Evolutionary conservation across 495 filamentous ascomycete genomes (phyloP).

Genomic region (Aspergillus heteromorphus): DNA sequence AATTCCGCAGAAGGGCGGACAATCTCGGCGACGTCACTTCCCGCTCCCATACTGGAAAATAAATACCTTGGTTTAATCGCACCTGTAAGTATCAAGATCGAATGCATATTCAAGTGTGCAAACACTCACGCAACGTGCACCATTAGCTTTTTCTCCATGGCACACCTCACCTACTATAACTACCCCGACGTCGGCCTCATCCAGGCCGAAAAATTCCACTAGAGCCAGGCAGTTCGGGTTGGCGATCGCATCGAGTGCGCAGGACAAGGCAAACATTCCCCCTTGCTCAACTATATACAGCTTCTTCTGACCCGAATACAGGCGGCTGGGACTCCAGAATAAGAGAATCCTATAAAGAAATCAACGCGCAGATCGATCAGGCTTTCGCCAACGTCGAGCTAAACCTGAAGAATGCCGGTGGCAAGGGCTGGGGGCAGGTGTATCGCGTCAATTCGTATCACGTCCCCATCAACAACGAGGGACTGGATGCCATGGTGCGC

Average conservation of each 20-base stretch:
- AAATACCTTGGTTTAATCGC: not conserved
- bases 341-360: conserved; percentile 27
- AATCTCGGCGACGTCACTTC: not conserved
- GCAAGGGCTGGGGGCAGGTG: conserved; percentile 54
- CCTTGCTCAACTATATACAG: no score
- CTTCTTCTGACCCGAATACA: no score
- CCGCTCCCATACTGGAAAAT: not conserved
- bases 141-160: conserved; percentile 33
- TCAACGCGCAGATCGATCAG: conserved; percentile 46
- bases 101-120: no score
- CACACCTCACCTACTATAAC: conserved; percentile 36
- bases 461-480: conserved; percentile 34
- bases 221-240: conserved; percentile 51
- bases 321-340: conserved; percentile 48
- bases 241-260: conserved; percentile 48
- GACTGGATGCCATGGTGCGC: conserved; percentile 34
- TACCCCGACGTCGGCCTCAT: conserved; percentile 38
- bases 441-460: conserved; percentile 47
- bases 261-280: conserved; percentile 39
- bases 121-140: no score
- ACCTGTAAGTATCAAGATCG: not conserved
- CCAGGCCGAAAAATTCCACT: conserved; percentile 31
- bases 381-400: conserved; percentile 51
- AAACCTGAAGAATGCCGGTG: conserved; percentile 43
- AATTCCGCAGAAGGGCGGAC: not conserved